These are phyloP conservation scores for Pterulicium gracile DNA, from an alignment of 1,284 basidiomycete genomes.

Conservation along the genomic window DNA sequence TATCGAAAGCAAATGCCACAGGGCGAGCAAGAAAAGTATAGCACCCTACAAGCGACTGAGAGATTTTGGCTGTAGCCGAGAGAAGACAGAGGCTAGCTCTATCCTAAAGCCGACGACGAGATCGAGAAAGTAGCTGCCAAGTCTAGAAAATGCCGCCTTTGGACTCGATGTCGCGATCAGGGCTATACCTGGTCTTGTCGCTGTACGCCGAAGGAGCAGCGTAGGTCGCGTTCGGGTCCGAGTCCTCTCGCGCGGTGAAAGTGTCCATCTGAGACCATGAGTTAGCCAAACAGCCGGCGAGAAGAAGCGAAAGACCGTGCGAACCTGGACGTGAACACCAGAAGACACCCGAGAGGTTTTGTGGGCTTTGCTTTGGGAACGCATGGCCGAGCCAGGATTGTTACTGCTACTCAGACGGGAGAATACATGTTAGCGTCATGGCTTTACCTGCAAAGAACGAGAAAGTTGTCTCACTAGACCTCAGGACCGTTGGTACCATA, in stretches of 20 bases:
- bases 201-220: background rate
- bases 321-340: constrained; percentile 1
- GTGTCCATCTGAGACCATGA: background rate
- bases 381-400: background rate
- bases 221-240: background rate
- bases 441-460: constrained; percentile 4
- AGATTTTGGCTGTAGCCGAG: too few species aligned
- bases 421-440: background rate
- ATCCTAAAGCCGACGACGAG: background rate
- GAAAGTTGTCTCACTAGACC: background rate
- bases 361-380: background rate
- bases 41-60: too few species aligned
- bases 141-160: background rate
- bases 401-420: background rate
- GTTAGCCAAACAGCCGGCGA: background rate
- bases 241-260: constrained; percentile 1
- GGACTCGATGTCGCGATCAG: background rate
- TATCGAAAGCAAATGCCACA: too few species aligned
- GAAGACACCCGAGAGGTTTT: too few species aligned
- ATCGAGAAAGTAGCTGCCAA: background rate
- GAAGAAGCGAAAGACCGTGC: background rate
- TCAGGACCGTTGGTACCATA: background rate
- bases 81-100: too few species aligned
- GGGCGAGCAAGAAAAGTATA: too few species aligned
- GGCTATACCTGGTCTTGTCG: background rate